A percentile compares a stretch with the other conserved stretches of the same genome.
phyloP scores from a whole-genome alignment of 1,284 basidiomycete species.

The Ganoderma multipileum region DNA sequence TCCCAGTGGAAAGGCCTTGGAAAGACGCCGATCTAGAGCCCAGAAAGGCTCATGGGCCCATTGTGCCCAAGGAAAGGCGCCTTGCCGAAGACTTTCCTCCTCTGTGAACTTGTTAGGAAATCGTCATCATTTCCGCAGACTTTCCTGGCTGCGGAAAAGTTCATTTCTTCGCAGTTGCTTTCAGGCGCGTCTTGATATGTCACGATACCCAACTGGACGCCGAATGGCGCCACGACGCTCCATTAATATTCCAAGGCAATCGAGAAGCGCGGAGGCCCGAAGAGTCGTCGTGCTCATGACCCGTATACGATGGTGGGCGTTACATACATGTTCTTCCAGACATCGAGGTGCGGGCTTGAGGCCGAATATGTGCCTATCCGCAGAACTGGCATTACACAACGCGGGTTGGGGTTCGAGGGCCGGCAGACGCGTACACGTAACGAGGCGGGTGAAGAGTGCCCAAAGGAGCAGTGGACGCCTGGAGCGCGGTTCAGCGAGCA shows the following conservation, averaged over 20 bases:
- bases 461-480: neutral
- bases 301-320: neutral
- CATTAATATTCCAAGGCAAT: neutral
- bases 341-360: neutral
- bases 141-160: too few species aligned
- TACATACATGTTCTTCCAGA: neutral
- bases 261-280: neutral
- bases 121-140: too few species aligned
- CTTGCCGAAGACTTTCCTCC: too few species aligned
- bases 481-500: neutral
- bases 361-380: neutral
- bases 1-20: too few species aligned
- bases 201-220: too few species aligned
- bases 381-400: neutral
- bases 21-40: too few species aligned
- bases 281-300: neutral
- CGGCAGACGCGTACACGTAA: slow-evolving; percentile 3
- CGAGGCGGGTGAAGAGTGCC: neutral
- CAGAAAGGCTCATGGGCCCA: too few species aligned
- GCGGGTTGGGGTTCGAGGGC: slow-evolving; percentile 1
- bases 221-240: neutral
- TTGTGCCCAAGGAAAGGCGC: too few species aligned
- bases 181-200: neutral
- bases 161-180: too few species aligned
- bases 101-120: too few species aligned